These are phyloP conservation scores for Skeletonema costatum DNA, from an alignment of 108 stramenopile species.

Conservation along the genomic window DNA sequence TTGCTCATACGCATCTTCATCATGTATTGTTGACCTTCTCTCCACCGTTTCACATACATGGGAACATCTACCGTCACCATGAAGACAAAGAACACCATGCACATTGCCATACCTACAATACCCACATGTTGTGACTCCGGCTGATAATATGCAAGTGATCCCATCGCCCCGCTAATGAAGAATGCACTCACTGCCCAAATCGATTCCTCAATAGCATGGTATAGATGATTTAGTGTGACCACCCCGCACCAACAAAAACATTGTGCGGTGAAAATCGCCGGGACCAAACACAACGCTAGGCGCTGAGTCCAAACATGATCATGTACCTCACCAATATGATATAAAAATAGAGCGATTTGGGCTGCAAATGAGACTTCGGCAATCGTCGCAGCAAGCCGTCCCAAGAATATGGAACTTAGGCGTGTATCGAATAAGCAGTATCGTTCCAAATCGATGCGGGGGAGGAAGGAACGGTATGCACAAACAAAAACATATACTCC, in stretches of 20 bases:
- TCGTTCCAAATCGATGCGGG: slow-evolving; percentile 43
- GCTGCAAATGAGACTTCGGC: slow-evolving; percentile 32
- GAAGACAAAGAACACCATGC: slow-evolving; percentile 24
- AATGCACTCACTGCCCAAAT: slow-evolving; percentile 37
- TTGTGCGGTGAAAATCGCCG: slow-evolving; percentile 29
- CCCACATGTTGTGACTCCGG: slow-evolving; percentile 11
- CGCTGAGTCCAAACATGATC: slow-evolving; percentile 18
- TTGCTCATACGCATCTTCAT: not conserved
- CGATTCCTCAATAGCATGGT: slow-evolving; percentile 50
- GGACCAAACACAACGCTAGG: slow-evolving; percentile 16
- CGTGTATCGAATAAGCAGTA: slow-evolving; percentile 45
- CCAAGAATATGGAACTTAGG: slow-evolving; percentile 43
- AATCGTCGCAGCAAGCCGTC: slow-evolving; percentile 33
- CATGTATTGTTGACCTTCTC: not conserved
- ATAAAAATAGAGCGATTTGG: slow-evolving; percentile 35
- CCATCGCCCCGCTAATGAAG: slow-evolving; percentile 18
- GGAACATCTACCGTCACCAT: slow-evolving; percentile 51
- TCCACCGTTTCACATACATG: slow-evolving; percentile 49
- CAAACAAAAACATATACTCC: slow-evolving; percentile 45
- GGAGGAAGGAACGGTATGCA: slow-evolving; percentile 45
- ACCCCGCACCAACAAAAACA: slow-evolving; percentile 50
- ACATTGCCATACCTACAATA: slow-evolving; percentile 1
- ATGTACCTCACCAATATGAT: slow-evolving; percentile 30
- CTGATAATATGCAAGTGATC: slow-evolving; percentile 6
- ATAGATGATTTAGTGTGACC: slow-evolving; percentile 33